Conservation (phyloP, 2,329 filamentous ascomycete genomes). For the Fusarium newnesense region DNA sequence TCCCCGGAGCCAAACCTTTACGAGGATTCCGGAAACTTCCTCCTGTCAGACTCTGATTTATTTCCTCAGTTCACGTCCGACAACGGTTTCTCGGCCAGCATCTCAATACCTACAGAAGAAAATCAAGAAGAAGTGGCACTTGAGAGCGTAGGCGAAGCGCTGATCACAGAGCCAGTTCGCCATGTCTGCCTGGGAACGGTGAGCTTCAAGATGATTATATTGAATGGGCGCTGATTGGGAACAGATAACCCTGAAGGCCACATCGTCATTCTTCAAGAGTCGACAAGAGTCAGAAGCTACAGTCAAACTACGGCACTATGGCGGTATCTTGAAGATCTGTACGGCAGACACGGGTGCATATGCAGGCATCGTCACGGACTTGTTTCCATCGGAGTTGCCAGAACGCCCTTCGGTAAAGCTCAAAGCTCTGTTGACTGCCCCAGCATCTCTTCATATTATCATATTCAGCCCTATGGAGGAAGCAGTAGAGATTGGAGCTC, state of each 20-base stretch:
- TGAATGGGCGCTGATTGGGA: rapidly evolving
- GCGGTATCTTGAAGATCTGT: not conserved
- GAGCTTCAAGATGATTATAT: rapidly evolving
- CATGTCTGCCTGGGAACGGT: not conserved
- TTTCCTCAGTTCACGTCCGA: rapidly evolving
- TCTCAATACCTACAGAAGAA: rapidly evolving
- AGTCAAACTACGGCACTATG: not conserved
- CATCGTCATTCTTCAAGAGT: not conserved
- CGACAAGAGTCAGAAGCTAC: not conserved
- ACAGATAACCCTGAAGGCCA: not conserved
- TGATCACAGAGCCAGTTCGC: not conserved
- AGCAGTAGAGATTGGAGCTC: not conserved
- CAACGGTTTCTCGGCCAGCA: rapidly evolving
- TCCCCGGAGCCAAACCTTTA: not conserved
- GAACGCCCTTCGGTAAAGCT: not conserved
- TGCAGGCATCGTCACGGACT: not conserved
- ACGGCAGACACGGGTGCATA: not conserved
- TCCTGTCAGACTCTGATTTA: not conserved
- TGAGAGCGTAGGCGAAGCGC: rapidly evolving
- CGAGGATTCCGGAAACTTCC: rapidly evolving
- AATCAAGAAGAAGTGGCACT: rapidly evolving
- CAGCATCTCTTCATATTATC: not conserved
- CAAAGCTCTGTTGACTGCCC: not conserved
- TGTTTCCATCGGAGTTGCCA: not conserved
- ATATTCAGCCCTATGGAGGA: not conserved